These are phyloP conservation scores for Hypocreales sp. DNA, from an alignment of 2,329 filamentous ascomycete genomes.

Conservation along the genomic window DNA sequence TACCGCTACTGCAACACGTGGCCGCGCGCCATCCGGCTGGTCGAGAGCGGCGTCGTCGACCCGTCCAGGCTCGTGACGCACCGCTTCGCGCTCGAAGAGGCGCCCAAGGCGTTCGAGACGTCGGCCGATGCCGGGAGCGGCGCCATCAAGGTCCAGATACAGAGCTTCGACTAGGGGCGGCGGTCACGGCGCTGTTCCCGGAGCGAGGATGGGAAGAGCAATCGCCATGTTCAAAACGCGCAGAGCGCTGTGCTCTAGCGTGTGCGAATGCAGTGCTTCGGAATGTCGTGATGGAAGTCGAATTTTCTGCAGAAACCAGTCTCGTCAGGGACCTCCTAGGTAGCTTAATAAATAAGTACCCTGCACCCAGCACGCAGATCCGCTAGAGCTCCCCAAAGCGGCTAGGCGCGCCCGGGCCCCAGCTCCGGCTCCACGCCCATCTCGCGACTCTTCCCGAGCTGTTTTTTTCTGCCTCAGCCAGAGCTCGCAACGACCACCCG, in stretches of 20 bases:
- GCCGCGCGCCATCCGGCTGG: slow-evolving; percentile 79
- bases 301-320: no score
- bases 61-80: slow-evolving; percentile 76
- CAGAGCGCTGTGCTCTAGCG: no score
- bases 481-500: no score
- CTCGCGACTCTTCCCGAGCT: slow-evolving; percentile 30
- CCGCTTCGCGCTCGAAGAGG: slow-evolving; percentile 72
- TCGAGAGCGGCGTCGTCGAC: slow-evolving; percentile 73
- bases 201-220: no score
- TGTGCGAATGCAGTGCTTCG: no score
- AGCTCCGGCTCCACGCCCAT: slow-evolving; percentile 3
- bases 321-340: not conserved
- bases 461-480: no score
- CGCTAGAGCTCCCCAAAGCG: slow-evolving; percentile 11
- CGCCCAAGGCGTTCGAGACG: slow-evolving; percentile 77
- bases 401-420: no score
- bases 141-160: slow-evolving; percentile 96
- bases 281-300: no score
- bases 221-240: no score
- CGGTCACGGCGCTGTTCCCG: not conserved
- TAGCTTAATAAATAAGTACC: no score
- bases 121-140: slow-evolving; percentile 79
- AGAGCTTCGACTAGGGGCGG: slow-evolving; percentile 37
- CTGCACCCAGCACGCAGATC: no score
- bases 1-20: slow-evolving; percentile 95